Base-by-base conservation (phyloP, 192 early-diverging fungal genomes). In the Entomortierella parvispora region DNA sequence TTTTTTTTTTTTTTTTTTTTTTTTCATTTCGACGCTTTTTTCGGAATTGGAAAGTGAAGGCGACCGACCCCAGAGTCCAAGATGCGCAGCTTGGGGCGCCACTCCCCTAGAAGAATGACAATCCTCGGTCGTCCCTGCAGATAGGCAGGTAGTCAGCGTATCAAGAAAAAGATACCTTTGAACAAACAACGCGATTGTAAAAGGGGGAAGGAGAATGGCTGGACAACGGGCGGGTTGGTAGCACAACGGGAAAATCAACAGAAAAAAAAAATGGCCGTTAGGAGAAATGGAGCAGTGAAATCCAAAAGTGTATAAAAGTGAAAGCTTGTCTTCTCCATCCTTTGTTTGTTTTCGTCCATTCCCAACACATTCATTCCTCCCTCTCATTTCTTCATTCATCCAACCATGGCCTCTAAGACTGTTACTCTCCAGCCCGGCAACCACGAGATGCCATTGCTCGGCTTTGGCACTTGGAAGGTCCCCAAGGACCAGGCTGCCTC, bases 381-480 rank as follows among this genome's bases (percentile, higher is more conserved):
- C 57, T 49, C 49, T n/a, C 62, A 65, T 37, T 56, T 40, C 47
- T 50, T 53, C 62, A 65, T 37, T 56, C 29, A 34, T 50, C 52
- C 22, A 44, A 60, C 26, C 29, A 80, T 80, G 79, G 53, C 74
- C 29, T 61, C 69, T 18, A 37, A 71, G 17, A 54, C 71, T 25
- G 4, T 86, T 58, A 77, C 62, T 68, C 69, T 88, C 22, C 80
- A 81, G 23, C 71, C 71, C 22, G 80, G 83, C 65, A 81, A 81
- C 25, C 56, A 81, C 43, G 83, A 82, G 62, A 88, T 88, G 86
- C 86, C 84, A 11, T 34, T 85, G 29, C 70, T 85, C 51, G 86
- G 86, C 33, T 80, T 85, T 40, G 86, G 86, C 46, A 80, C 77
- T 33, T 85, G 84, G 86, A 80, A 85, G 64, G 81, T 88, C 31